Percentiles rank a stretch among this genome's conserved stretches.
Conservation (phyloP, 1,284 basidiomycete genomes). For the Heterobasidion annosum region DNA sequence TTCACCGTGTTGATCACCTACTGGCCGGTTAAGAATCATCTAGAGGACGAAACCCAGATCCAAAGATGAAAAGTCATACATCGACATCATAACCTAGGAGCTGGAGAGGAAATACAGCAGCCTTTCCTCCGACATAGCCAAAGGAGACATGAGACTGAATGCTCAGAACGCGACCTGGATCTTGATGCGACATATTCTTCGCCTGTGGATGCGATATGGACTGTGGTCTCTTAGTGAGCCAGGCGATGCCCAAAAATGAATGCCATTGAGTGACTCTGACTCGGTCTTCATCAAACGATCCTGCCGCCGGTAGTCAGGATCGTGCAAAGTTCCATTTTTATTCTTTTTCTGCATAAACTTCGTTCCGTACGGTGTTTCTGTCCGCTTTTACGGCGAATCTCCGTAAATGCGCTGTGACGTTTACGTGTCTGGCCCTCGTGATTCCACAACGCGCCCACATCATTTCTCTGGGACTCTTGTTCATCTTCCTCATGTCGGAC, state of each 20-base stretch:
- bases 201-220: background rate
- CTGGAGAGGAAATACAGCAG: constrained; percentile 93
- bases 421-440: constrained; percentile 6
- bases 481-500: constrained; percentile 23
- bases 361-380: background rate
- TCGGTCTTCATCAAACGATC: background rate
- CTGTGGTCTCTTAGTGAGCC: background rate
- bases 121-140: constrained; percentile 94
- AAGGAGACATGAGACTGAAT: constrained; percentile 93
- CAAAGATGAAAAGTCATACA: constrained; percentile 40
- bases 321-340: no score
- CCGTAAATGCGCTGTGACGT: background rate
- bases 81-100: constrained; percentile 95
- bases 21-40: background rate
- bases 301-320: no score
- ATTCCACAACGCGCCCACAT: background rate
- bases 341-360: background rate
- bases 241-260: background rate
- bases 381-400: background rate
- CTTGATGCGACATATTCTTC: constrained; percentile 16
- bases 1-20: constrained; percentile 94
- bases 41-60: background rate
- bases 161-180: constrained; percentile 50
- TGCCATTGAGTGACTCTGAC: background rate
- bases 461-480: constrained; percentile 1